These are phyloP conservation scores for Chlamydomonas asymmetrica DNA, from an alignment of 139 green algal species.

Conservation along the genomic window DNA sequence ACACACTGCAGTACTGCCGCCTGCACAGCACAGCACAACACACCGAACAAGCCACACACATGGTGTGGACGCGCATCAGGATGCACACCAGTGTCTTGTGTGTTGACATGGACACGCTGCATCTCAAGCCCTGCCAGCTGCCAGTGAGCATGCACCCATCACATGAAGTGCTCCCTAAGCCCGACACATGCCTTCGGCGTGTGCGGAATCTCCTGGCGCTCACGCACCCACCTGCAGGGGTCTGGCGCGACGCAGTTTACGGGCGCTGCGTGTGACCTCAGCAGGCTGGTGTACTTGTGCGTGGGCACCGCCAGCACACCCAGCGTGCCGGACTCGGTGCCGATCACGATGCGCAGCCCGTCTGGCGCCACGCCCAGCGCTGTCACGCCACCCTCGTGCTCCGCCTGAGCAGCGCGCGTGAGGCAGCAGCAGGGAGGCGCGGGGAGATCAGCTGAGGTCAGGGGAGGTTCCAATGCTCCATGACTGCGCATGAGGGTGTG, in stretches of 20 bases:
- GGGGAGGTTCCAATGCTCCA: too few species aligned
- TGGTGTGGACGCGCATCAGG: neutral
- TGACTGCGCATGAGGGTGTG: too few species aligned
- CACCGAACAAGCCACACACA: neutral
- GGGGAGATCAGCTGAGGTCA: too few species aligned
- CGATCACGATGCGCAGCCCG: slow-evolving; percentile 63
- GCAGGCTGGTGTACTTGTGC: slow-evolving; percentile 66
- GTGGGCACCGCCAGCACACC: slow-evolving; percentile 71
- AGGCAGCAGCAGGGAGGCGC: too few species aligned
- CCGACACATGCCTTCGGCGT: too few species aligned
- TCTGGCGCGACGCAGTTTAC: slow-evolving; percentile 61
- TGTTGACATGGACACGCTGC: neutral
- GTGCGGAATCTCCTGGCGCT: too few species aligned
- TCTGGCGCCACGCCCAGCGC: slow-evolving; percentile 56
- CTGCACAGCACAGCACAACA: neutral
- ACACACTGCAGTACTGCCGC: slow-evolving; percentile 57
- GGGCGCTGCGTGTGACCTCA: slow-evolving; percentile 69
- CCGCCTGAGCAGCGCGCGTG: too few species aligned
- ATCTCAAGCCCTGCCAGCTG: too few species aligned
- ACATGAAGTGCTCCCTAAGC: too few species aligned
- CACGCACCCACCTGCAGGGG: slow-evolving; percentile 49
- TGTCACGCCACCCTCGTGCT: slow-evolving; percentile 74
- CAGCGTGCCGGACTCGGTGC: slow-evolving; percentile 69
- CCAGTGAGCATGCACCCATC: too few species aligned
- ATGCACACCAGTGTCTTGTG: neutral